Base-by-base conservation (phyloP, 805 yeast species). In the Lipomyces starkeyi region DNA sequence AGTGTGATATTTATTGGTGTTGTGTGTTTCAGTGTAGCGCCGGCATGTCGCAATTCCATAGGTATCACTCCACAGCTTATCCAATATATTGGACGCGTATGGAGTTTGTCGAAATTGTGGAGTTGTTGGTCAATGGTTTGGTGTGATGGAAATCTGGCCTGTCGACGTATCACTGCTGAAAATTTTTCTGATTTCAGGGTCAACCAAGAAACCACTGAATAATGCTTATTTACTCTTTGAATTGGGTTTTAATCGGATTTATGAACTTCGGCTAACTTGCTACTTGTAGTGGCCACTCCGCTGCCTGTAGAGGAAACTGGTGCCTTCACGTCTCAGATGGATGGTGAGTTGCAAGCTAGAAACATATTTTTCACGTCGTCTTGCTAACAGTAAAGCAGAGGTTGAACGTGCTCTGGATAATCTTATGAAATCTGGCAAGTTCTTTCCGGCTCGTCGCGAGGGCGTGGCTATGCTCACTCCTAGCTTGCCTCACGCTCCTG, bases 381-480 rank as follows among this genome's bases (percentile, higher is more conserved):
- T 8, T 13, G 37, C 60, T 66, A 43, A 63, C 61, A 0, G 7
- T 17, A 17, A 25, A 8, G 2, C 61, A 66, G 73, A 71, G 62
- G 73, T 71, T 47, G 73, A 71, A 3, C 73, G 73, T 34, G 73
- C 73, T 25, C 58, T 71, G 40, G 73, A 71, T n/a, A 71, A 71
- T 43, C 65, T 71, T 40, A 68, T 71, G 56, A 71, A 71, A 63
- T 70, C 73, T 29, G 73, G 73, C 61, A 71, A 71, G 63, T 67
- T 71, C 52, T 70, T 63, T 54, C 73, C 73, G n/a, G 57, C 71
- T 5, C 67, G 72, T 37, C 73, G 73, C 32, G 73, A 69, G 25
- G 66, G 65, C 17, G 54, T 67, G 63, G 66, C 71, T 4, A 22
- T 58, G 62, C 58, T 54, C 54, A 27, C 62, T 22, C 70, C 67